Conservation (phyloP, 768 basidiomycete species). For the Cantharellus cinnabarinus region DNA sequence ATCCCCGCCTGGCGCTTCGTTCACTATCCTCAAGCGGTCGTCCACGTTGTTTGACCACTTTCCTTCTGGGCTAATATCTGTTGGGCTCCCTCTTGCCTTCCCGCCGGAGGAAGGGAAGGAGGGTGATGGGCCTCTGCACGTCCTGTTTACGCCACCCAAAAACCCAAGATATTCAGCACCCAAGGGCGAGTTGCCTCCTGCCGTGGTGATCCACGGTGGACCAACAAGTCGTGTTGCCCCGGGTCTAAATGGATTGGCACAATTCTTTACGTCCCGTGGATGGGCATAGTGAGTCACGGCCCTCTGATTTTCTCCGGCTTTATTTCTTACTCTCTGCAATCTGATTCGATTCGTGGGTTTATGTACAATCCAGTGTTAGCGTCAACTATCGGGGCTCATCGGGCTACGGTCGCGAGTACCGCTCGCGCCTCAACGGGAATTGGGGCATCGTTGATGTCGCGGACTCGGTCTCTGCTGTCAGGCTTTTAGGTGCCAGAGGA, state of each 20-base stretch:
- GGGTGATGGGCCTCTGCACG: slow-evolving; percentile 27
- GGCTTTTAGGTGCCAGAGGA: slow-evolving; percentile 25
- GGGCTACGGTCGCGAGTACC: slow-evolving; percentile 51
- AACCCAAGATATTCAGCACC: slow-evolving; percentile 32
- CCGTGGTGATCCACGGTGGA: slow-evolving; percentile 52
- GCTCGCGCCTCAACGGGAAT: slow-evolving; percentile 32
- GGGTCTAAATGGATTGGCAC: slow-evolving; percentile 30
- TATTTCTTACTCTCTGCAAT: not conserved
- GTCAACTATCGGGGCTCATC: slow-evolving; percentile 64
- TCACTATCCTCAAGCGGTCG: slow-evolving; percentile 6
- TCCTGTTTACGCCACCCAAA: slow-evolving; percentile 44
- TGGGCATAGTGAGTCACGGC: slow-evolving; percentile 38
- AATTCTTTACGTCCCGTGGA: slow-evolving; percentile 51
- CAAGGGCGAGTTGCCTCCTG: slow-evolving; percentile 45
- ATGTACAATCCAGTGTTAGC: slow-evolving; percentile 28
- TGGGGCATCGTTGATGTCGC: slow-evolving; percentile 63
- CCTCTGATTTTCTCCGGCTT: not conserved
- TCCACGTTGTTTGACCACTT: not conserved
- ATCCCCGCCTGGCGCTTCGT: not conserved
- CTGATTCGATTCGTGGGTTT: slow-evolving; percentile 4
- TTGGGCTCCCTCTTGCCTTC: slow-evolving; percentile 1
- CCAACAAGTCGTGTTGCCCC: slow-evolving; percentile 33
- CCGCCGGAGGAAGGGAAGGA: not conserved
- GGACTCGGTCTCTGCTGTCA: slow-evolving; percentile 41
- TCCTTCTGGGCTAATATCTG: slow-evolving; percentile 1